Conservation (phyloP, 2,329 filamentous ascomycete species). For the Trichoderma semiorbis region DNA sequence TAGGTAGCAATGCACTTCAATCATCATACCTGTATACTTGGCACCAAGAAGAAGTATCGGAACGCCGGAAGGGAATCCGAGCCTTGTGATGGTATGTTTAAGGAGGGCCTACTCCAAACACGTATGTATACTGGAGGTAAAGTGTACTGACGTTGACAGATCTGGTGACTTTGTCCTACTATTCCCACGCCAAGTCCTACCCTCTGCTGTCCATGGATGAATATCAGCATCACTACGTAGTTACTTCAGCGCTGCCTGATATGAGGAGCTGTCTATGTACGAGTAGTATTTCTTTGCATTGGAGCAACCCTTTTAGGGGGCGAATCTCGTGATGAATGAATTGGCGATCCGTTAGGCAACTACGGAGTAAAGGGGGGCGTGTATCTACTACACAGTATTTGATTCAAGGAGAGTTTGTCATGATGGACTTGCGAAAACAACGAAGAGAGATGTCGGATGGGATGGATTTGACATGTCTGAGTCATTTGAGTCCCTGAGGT, state of each 20-base stretch:
- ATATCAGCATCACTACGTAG: not conserved
- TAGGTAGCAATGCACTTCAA: not conserved
- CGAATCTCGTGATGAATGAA: not conserved
- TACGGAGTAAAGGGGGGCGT: not conserved
- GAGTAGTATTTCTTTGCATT: not conserved
- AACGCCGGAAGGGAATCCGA: not conserved
- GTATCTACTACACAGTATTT: not conserved
- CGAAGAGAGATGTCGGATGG: not conserved
- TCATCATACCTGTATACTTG: not conserved
- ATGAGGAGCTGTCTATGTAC: not conserved
- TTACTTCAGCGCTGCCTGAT: not conserved
- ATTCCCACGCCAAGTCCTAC: not conserved
- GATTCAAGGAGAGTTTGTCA: not conserved
- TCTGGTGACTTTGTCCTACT: not conserved
- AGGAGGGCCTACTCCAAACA: not conserved
- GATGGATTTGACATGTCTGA: not conserved
- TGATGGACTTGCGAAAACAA: not conserved
- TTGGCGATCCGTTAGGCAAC: not conserved
- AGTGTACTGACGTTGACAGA: not conserved
- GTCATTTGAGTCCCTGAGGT: not conserved
- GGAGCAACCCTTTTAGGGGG: not conserved
- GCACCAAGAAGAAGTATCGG: not conserved
- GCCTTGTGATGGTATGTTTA: not conserved
- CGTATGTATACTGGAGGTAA: not conserved
- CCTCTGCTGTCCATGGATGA: not conserved